Evolutionary conservation across 495 filamentous ascomycete species (phyloP), one percentile per base, ranked within the genome.

Genomic region (Penicillium lagena): DNA sequence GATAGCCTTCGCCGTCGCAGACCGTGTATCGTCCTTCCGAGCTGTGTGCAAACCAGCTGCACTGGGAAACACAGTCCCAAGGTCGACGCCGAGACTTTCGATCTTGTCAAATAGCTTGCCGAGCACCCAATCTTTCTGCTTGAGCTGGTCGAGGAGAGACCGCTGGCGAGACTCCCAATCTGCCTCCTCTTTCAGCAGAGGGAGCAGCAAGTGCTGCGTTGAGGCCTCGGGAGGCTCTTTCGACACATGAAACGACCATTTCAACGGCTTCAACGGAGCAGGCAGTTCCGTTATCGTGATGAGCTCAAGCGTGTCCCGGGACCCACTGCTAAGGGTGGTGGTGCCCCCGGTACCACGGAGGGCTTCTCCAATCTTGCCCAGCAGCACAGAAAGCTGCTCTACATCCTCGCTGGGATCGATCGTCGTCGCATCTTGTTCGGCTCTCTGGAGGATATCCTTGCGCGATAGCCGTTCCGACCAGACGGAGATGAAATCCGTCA

Each of bases 401-500:
- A 70, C 55, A 47, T 84, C 85, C 56, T 91, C 87, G 49, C 78
- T 84, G 1, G 93, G 85, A 62, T 98, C 93, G 44, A 98, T 96
- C 29, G 82, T 83, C 7, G 86, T 86, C 32, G 80, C 73, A 49
- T 79, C 70, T 8, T 81, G 68, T 13, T 82, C 64, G 15, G 86
- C 87, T 42, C 85, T 76, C 32, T 72, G 61, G 17, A 86, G 59
- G 43, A 97, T 88, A 1, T 74, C 72, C 38, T 64, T 62, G 28
- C 77, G 73, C 32, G 80, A 70, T 29, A 95, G 65, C 12, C 56
- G 67, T 67, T 96, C 90, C 4, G 72, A 72, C 93, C 93, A 98
- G n/a, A 96, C 63, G 46, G 80, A 73, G 56, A 81, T 85, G 12
- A 97, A 77, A 62, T 98, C 93, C 4, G 91, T 93, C 28, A 96